These are phyloP conservation scores for Senna tora DNA, from an alignment of 306 rosid genomes.

Conservation along the genomic window DNA sequence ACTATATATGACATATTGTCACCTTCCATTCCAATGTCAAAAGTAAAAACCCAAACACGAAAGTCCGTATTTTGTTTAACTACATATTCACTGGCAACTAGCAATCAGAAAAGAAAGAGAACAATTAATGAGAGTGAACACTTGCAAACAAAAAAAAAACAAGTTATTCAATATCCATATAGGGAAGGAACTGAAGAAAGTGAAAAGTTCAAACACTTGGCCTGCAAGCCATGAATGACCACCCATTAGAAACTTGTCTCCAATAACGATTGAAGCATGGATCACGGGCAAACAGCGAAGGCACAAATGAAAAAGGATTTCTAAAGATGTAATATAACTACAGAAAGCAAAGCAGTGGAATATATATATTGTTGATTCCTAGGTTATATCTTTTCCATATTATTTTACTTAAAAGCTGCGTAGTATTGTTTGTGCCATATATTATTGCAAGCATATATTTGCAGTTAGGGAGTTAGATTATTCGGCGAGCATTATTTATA, in stretches of 20 bases:
- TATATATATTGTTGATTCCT: not conserved
- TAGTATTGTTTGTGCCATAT: slow-evolving; percentile 27
- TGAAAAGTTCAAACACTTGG: slow-evolving; percentile 37
- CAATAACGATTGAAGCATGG: slow-evolving; percentile 34
- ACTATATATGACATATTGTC: slow-evolving; percentile 44
- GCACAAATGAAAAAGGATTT: slow-evolving; percentile 27
- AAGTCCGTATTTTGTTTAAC: slow-evolving; percentile 37
- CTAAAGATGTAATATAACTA: slow-evolving; percentile 20
- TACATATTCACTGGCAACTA: slow-evolving; percentile 34
- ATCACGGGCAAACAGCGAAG: slow-evolving; percentile 43
- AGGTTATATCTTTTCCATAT: slow-evolving; percentile 39
- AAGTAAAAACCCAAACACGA: slow-evolving; percentile 45
- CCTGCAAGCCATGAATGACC: slow-evolving; percentile 40
- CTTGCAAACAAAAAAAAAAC: slow-evolving; percentile 43
- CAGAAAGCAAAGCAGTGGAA: slow-evolving; percentile 1
- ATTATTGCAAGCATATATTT: slow-evolving; percentile 38
- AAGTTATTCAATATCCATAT: slow-evolving; percentile 12
- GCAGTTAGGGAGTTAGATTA: slow-evolving; percentile 25
- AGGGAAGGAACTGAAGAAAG: slow-evolving; percentile 39
- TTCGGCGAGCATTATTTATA: slow-evolving; percentile 31
- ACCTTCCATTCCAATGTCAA: slow-evolving; percentile 48
- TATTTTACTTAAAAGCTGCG: slow-evolving; percentile 38
- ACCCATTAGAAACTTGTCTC: slow-evolving; percentile 36
- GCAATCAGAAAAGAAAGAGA: slow-evolving; percentile 20
- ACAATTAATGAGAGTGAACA: slow-evolving; percentile 32